These are phyloP conservation scores for Peterozyma xylosa DNA, from an alignment of 805 yeast genomes.

Conservation along the genomic window DNA sequence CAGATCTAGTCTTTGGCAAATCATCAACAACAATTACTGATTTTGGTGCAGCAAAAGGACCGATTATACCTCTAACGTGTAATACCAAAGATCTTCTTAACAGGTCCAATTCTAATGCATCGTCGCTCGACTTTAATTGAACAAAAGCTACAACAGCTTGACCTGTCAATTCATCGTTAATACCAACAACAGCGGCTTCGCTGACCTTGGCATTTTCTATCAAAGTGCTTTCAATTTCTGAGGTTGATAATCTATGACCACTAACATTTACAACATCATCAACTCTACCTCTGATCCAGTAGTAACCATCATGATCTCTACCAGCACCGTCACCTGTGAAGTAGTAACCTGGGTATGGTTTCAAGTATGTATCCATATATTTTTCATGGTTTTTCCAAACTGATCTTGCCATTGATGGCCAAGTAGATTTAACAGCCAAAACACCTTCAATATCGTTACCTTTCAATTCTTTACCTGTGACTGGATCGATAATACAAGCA, in stretches of 20 bases:
- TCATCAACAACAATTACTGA: slow-evolving; percentile 74
- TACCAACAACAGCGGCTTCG: slow-evolving; percentile 96
- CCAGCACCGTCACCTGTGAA: slow-evolving; percentile 99
- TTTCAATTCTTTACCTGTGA: slow-evolving; percentile 72
- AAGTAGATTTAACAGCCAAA: slow-evolving; percentile 77
- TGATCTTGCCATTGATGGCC: slow-evolving; percentile 99
- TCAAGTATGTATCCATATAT: slow-evolving; percentile 84
- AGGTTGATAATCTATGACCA: slow-evolving; percentile 97
- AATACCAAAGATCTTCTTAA: slow-evolving; percentile 69
- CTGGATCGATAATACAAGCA: slow-evolving; percentile 89
- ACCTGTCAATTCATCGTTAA: slow-evolving; percentile 91
- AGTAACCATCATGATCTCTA: slow-evolving; percentile 91
- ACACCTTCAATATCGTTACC: slow-evolving; percentile 97
- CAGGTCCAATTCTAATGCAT: slow-evolving; percentile 41
- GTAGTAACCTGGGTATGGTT: slow-evolving; percentile 88
- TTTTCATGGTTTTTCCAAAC: slow-evolving; percentile 85
- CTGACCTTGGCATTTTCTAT: slow-evolving; percentile 73
- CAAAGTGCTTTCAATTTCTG: slow-evolving; percentile 93
- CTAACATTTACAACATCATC: slow-evolving; percentile 98
- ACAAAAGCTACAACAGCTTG: slow-evolving; percentile 97
- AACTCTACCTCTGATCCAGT: slow-evolving; percentile 97
- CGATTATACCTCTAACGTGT: slow-evolving; percentile 88
- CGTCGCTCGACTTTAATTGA: slow-evolving; percentile 54
- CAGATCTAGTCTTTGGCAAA: slow-evolving; percentile 96
- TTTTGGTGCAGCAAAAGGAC: slow-evolving; percentile 96